phyloP scores from a whole-genome alignment of 305 asterid species.

The Andrographis paniculata region DNA sequence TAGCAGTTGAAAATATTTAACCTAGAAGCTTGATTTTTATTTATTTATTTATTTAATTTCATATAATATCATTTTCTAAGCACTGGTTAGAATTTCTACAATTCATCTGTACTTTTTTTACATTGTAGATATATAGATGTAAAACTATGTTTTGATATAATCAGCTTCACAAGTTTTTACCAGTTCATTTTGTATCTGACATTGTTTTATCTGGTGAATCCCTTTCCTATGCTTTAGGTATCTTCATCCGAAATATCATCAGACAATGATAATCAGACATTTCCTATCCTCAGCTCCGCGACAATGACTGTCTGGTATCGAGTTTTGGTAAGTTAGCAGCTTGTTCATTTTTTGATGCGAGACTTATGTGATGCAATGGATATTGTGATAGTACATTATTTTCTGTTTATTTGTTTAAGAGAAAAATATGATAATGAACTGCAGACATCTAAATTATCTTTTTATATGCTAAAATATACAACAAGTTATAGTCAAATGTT shows the following conservation, averaged over 20 bases:
- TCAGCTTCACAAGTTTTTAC: no score
- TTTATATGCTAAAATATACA: no score
- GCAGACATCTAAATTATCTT: no score
- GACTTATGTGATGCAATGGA: slow-evolving; percentile 16
- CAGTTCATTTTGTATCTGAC: no score
- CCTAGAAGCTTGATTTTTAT: background rate
- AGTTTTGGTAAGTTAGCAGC: slow-evolving; percentile 51
- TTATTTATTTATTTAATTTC: no score
- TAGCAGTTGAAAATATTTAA: background rate
- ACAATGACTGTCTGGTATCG: slow-evolving; percentile 72
- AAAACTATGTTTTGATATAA: no score
- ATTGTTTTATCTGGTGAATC: no score
- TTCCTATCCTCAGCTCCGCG: slow-evolving; percentile 62
- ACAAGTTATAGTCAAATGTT: no score
- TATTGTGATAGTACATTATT: slow-evolving; percentile 22
- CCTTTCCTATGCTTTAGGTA: slow-evolving; percentile 38
- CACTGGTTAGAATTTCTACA: background rate
- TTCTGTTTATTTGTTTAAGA: no score
- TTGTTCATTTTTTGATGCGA: background rate
- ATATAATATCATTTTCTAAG: background rate
- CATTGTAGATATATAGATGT: background rate
- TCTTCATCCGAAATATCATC: slow-evolving; percentile 32
- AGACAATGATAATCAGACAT: slow-evolving; percentile 36
- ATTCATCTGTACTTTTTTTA: background rate
- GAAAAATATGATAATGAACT: no score